These are phyloP conservation scores for Maudiozyma bulderi DNA, from an alignment of 805 yeast species.

Conservation along the genomic window DNA sequence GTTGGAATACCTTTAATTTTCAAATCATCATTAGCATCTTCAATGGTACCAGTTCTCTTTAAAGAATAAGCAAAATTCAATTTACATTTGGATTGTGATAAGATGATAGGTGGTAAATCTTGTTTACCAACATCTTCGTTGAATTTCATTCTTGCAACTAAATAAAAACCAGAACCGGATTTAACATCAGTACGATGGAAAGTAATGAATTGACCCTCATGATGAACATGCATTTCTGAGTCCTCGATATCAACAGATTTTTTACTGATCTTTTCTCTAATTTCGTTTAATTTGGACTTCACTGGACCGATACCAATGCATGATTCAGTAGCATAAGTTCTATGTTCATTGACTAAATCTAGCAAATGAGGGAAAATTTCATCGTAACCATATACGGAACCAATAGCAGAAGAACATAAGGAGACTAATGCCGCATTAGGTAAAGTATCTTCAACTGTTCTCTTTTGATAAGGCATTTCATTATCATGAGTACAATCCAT, in stretches of 20 bases:
- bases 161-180: slow-evolving; percentile 80
- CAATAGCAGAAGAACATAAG: slow-evolving; percentile 86
- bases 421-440: slow-evolving; percentile 94
- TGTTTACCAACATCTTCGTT: slow-evolving; percentile 37
- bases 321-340: slow-evolving; percentile 44
- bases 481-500: slow-evolving; percentile 99
- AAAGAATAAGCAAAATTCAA: slow-evolving; percentile 51
- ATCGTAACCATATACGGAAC: slow-evolving; percentile 89
- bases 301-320: slow-evolving; percentile 62
- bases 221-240: slow-evolving; percentile 90
- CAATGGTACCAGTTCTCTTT: slow-evolving; percentile 41
- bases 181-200: slow-evolving; percentile 77
- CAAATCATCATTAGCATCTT: slow-evolving; percentile 28
- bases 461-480: slow-evolving; percentile 76
- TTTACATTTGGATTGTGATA: slow-evolving; percentile 52
- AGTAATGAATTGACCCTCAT: slow-evolving; percentile 85
- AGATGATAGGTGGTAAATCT: slow-evolving; percentile 43
- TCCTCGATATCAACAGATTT: slow-evolving; percentile 42
- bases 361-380: slow-evolving; percentile 79
- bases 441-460: slow-evolving; percentile 88
- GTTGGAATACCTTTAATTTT: slow-evolving; percentile 58
- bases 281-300: slow-evolving; percentile 49
- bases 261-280: slow-evolving; percentile 48
- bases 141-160: slow-evolving; percentile 83
- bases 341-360: slow-evolving; percentile 68